These are phyloP conservation scores for Plantago major DNA, from an alignment of 257 asterid species.

Conservation along the genomic window DNA sequence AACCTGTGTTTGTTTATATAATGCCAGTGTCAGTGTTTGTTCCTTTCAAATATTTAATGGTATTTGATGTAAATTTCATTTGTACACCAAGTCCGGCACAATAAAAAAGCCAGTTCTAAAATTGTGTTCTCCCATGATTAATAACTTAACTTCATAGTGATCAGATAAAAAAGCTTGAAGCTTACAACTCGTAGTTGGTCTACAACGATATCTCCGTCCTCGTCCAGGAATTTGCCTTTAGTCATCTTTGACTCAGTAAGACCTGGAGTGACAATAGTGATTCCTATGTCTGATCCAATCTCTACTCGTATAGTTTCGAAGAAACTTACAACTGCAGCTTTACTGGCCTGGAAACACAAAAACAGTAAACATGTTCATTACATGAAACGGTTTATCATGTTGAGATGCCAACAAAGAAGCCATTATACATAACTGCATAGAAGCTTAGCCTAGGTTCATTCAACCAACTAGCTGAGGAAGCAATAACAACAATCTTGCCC, in stretches of 20 bases:
- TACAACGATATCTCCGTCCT: conserved; percentile 38
- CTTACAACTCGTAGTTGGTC: conserved; percentile 66
- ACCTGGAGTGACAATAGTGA: conserved; percentile 62
- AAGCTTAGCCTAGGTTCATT: conserved; percentile 56
- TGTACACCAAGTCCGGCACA: background rate
- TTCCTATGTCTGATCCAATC: conserved; percentile 53
- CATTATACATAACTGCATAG: conserved; percentile 20
- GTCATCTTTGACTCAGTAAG: conserved; percentile 56
- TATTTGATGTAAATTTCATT: background rate
- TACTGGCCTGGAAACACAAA: conserved; percentile 45
- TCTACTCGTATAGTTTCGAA: conserved; percentile 69
- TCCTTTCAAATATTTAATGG: background rate
- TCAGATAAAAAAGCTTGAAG: background rate
- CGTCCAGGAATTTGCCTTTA: conserved; percentile 46
- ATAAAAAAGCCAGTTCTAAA: no score
- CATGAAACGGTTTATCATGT: background rate
- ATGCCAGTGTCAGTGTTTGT: background rate
- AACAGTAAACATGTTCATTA: background rate
- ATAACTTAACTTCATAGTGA: no score
- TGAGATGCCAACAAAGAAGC: no score
- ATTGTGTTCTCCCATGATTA: no score
- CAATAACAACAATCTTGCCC: conserved; percentile 55
- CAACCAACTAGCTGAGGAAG: conserved; percentile 54
- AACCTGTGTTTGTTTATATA: conserved; percentile 21
- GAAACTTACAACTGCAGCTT: conserved; percentile 59